Percentiles rank a stretch among this genome's conserved stretches.
Conservation (phyloP, 179 eudicot genomes). For the Silene noctiflora region DNA sequence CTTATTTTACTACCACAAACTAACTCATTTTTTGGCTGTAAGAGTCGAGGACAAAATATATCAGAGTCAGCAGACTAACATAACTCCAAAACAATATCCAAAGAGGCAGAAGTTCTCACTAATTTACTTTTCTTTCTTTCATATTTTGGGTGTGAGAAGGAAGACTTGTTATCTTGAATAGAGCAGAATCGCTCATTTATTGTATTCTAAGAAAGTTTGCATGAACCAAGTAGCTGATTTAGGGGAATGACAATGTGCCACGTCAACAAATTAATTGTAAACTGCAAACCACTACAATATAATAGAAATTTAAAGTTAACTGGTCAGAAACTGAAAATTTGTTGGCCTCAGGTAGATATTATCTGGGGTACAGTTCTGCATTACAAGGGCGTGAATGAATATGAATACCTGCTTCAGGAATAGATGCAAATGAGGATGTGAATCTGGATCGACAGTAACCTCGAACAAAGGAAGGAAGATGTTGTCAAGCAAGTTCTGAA, state of each 20-base stretch:
- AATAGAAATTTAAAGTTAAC: neutral
- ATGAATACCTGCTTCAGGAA: slow-evolving; percentile 83
- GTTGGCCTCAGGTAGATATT: neutral
- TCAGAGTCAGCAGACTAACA: too few species aligned
- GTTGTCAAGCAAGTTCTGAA: slow-evolving; percentile 95
- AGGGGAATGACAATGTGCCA: neutral
- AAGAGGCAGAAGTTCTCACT: too few species aligned
- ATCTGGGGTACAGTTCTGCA: slow-evolving; percentile 1
- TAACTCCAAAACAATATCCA: too few species aligned
- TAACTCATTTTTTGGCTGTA: too few species aligned
- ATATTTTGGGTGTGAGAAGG: too few species aligned
- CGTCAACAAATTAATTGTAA: neutral
- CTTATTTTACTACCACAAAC: too few species aligned
- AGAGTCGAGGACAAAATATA: too few species aligned
- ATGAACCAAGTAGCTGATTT: neutral
- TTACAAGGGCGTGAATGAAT: neutral
- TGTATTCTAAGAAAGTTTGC: neutral
- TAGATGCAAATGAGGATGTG: slow-evolving; percentile 96
- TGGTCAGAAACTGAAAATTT: neutral
- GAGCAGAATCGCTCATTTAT: too few species aligned
- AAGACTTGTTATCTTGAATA: too few species aligned
- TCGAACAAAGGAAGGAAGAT: slow-evolving; percentile 95
- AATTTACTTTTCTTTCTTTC: too few species aligned
- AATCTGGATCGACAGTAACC: slow-evolving; percentile 92
- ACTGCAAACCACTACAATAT: neutral